Percentiles rank a stretch among this genome's conserved stretches.
phyloP scores from a whole-genome alignment of 331 rosid genomes.

The Quercus phellos region DNA sequence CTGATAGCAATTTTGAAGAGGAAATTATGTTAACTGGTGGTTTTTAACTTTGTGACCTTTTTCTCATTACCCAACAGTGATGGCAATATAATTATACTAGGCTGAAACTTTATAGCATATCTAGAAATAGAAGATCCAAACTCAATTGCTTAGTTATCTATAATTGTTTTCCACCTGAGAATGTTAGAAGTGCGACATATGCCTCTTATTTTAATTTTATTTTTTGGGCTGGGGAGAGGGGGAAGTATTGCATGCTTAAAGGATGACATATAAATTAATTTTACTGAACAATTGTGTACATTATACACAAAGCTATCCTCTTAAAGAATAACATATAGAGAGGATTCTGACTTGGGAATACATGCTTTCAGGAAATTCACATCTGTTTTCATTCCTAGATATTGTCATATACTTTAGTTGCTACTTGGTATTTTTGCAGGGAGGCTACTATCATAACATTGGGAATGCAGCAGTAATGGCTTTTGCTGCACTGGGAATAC shows the following conservation, averaged over 20 bases:
- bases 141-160: not conserved
- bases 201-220: not conserved
- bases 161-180: not conserved
- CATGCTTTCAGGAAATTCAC: no score
- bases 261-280: not conserved
- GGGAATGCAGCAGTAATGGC: conserved; percentile 60
- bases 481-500: conserved; percentile 58
- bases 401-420: not conserved
- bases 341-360: no score
- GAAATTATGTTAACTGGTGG: not conserved
- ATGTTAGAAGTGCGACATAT: not conserved
- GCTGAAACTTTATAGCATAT: not conserved
- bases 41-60: not conserved
- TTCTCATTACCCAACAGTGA: not conserved
- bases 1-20: not conserved
- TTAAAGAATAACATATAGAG: not conserved
- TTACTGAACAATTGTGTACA: not conserved
- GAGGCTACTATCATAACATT: conserved; percentile 56
- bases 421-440: conserved; percentile 38
- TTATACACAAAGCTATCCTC: not conserved
- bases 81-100: not conserved
- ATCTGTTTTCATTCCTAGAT: not conserved
- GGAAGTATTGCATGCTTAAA: no score
- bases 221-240: not conserved
- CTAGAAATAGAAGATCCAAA: not conserved